These are phyloP conservation scores for Phaseolus lunatus DNA, from an alignment of 306 rosid genomes.

Conservation along the genomic window DNA sequence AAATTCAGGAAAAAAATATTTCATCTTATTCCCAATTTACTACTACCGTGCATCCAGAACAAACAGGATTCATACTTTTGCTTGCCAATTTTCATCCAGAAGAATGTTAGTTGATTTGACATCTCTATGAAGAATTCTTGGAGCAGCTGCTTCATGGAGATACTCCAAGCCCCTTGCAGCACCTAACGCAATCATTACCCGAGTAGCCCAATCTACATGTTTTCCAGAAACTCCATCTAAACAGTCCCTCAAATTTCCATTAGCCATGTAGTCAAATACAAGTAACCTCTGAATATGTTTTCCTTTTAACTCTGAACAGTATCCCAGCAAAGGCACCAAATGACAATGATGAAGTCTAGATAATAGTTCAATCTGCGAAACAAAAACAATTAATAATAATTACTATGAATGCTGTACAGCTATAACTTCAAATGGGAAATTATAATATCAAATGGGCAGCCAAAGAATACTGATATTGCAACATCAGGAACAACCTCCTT, in stretches of 20 bases:
- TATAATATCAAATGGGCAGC: conserved; percentile 26
- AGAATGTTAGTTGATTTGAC: conserved; percentile 98
- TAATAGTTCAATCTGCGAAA: conserved; percentile 82
- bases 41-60: conserved; percentile 5
- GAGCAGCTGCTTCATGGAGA: conserved; percentile 99
- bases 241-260: conserved; percentile 90
- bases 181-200: conserved; percentile 86
- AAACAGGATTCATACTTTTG: conserved; percentile 69
- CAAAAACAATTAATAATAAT: conserved; percentile 12
- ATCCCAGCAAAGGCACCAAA: conserved; percentile 93
- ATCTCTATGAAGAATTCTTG: conserved; percentile 93
- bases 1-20: conserved; percentile 11
- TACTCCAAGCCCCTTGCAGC: conserved; percentile 98
- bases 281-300: conserved; percentile 86
- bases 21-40: neutral
- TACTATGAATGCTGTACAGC: neutral
- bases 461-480: conserved; percentile 41
- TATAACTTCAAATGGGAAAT: neutral
- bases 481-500: conserved; percentile 71
- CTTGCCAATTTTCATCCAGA: conserved; percentile 86
- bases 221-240: conserved; percentile 77
- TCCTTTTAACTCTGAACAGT: conserved; percentile 82
- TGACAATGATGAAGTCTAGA: conserved; percentile 95
- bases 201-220: conserved; percentile 76
- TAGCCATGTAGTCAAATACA: conserved; percentile 80